Evolutionary conservation across 768 basidiomycete genomes (phyloP), one percentile per base, ranked within the genome.

Genomic region (Polyporus arcularius): DNA sequence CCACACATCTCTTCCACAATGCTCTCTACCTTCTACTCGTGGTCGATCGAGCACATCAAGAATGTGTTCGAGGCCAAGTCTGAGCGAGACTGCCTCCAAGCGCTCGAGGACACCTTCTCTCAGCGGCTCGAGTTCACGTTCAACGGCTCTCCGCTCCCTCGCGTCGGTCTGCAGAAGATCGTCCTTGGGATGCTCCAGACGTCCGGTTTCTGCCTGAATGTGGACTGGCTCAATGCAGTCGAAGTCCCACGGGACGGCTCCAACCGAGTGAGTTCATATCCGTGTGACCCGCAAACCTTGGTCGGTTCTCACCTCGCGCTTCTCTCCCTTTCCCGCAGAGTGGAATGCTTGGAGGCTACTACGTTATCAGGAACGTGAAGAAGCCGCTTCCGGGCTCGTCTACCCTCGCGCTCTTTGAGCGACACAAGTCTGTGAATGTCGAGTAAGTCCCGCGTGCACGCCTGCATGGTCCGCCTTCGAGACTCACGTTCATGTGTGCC

Each of bases 401-500:
- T 9, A 61, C 66, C 12, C 70, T 73, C 28, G 71, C 73, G 14
- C 74, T 77, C 30, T 79, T 78, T 62, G 78, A 79, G 61, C 76
- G 84, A 59, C 80, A 80, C 64, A 85, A 85, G 62, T 76, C 76
- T 18, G 80, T 84, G 14, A 77, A 76, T 43, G 84, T 82, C 26
- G 76, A 72, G 84, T 85, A 57, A 67, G 80, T 71, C 16, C 21
- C 48, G 7, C 12, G 16, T 31, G 55, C 59, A 40, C 41, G 40
- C 59, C 30, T 53, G 52, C 51, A 45, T 26, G 57, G 41, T 46
- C 32, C 38, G 14, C 47, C 38, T 46, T 39, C 50, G 26, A 48
- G 21, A 26, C 46, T 48, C 26, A 48, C 46, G 16, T 45, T 21
- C 46, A 14, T 48, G 46, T 46, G 41, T 45, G 43, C 21, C 21